Base-by-base conservation (phyloP, 2,329 filamentous ascomycete genomes). In the Dactylellina leptospora region DNA sequence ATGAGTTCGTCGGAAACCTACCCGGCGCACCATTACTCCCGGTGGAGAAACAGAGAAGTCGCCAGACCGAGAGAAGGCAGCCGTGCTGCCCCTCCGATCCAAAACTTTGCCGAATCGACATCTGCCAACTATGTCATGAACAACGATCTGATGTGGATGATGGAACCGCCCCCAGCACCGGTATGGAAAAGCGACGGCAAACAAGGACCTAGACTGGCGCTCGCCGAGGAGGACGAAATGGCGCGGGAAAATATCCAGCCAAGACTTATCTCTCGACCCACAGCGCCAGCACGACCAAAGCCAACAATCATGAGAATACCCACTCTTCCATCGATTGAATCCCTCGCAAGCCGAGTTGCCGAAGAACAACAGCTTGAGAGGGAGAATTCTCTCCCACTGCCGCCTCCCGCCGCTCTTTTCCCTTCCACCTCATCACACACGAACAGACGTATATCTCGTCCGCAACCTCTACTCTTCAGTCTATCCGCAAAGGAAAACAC, bases 111-210 rank as follows among this genome's bases (percentile, higher is more conserved):
- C 22, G 53, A 72, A 40, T 22, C 68, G 23, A 54, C 68, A 5
- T 54, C 51, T n/a, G 47, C 53, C 45, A 54, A 51, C 3, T 63
- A 72, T 16, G 59, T 51, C 22, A 27, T 45, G 5, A 72, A 72
- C 54, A 72, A 64, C 40, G 68, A 64, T 42, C 36, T 72, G 13
- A 64, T 72, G 59, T 72, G 68, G 68, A 72, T 72, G 68, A 72
- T 72, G 68, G 59, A 72, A 50, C 68, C 68, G 1, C 68, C 68
- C 27, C 68, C 68, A 33, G 68, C 68, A 40, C 40, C 68, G 8
- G 68, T 72, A 16, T 72, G 68, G 68, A 72, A 72, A 54, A 72
- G 68, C 40, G 68, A 72, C 18, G 68, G 68, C 4, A 63, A 44
- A 16, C 68, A 72, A 11, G 68, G 59, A n/a, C 68, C 68, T n/a